These are phyloP conservation scores for Salix koriyanagi DNA, from an alignment of 345 rosid species.

Conservation along the genomic window DNA sequence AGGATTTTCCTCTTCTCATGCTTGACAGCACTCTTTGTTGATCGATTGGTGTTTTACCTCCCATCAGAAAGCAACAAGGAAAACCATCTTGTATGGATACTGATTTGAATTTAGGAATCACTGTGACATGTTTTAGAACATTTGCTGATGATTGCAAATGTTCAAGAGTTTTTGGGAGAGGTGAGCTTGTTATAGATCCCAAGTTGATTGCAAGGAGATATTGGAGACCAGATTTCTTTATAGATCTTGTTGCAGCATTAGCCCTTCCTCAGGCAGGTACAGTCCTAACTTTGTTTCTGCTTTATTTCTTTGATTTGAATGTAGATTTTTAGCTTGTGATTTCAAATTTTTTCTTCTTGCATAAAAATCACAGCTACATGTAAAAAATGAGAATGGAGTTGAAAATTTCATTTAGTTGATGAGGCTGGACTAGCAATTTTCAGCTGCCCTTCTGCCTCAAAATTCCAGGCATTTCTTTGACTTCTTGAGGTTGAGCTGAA, in stretches of 20 bases:
- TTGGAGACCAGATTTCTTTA: slow-evolving; percentile 57
- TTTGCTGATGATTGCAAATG: slow-evolving; percentile 43
- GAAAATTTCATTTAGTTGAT: not conserved
- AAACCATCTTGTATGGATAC: slow-evolving; percentile 50
- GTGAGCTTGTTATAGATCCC: slow-evolving; percentile 74
- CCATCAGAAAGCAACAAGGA: slow-evolving; percentile 49
- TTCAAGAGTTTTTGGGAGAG: slow-evolving; percentile 78
- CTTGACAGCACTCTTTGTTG: slow-evolving; percentile 72
- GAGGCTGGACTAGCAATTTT: not conserved
- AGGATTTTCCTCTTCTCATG: slow-evolving; percentile 72
- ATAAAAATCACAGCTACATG: not conserved
- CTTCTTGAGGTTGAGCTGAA: not conserved
- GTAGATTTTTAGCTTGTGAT: not conserved
- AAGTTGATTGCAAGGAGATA: slow-evolving; percentile 56
- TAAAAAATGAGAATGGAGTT: not conserved
- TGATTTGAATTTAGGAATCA: slow-evolving; percentile 60
- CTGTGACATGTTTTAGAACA: slow-evolving; percentile 61
- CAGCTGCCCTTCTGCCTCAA: not conserved
- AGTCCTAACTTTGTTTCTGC: not conserved
- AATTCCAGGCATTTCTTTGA: not conserved
- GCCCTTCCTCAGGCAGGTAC: slow-evolving; percentile 74
- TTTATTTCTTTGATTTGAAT: not conserved
- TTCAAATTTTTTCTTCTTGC: not conserved
- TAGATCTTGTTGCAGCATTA: slow-evolving; percentile 64
- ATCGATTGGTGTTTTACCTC: slow-evolving; percentile 73